Conservation (phyloP, 2,329 filamentous ascomycete species). For the Fusarium sp. region DNA sequence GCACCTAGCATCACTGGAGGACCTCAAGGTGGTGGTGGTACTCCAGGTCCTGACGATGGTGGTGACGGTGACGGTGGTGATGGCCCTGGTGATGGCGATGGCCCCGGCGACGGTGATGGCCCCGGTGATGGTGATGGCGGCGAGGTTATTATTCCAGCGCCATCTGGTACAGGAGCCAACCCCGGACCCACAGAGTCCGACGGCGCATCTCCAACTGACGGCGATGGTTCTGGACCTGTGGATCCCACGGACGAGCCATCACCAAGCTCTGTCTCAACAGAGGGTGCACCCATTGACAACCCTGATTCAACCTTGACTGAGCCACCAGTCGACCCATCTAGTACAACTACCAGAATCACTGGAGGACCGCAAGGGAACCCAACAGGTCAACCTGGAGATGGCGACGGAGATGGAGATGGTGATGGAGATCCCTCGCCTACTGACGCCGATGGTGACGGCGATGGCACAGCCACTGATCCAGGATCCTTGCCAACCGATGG, state of each 20-base stretch:
- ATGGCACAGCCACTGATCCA: not conserved
- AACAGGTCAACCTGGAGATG: not conserved
- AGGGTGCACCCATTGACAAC: conserved; percentile 11
- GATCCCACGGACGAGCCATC: not conserved
- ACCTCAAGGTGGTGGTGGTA: not conserved
- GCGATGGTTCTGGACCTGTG: not conserved
- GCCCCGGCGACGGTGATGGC: too few relatives aligned
- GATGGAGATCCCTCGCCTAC: not conserved
- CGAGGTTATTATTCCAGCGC: not conserved
- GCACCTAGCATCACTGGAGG: not conserved
- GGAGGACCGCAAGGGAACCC: conserved; percentile 5
- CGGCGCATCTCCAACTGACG: not conserved
- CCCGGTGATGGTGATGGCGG: not conserved
- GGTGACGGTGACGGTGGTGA: too few relatives aligned
- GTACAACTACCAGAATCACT: not conserved
- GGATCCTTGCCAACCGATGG: not conserved
- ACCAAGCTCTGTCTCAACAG: not conserved
- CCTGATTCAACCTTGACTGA: not conserved
- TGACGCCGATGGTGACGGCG: not conserved
- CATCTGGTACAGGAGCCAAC: not conserved
- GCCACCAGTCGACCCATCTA: not conserved
- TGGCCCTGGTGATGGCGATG: too few relatives aligned
- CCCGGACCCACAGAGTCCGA: not conserved
- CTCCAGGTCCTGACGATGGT: not conserved
- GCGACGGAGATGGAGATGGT: not conserved